A percentile compares a stretch with the other conserved stretches of the same genome.
Conservation (phyloP, 2,329 filamentous ascomycete genomes). For the Botryotinia narcissicola region DNA sequence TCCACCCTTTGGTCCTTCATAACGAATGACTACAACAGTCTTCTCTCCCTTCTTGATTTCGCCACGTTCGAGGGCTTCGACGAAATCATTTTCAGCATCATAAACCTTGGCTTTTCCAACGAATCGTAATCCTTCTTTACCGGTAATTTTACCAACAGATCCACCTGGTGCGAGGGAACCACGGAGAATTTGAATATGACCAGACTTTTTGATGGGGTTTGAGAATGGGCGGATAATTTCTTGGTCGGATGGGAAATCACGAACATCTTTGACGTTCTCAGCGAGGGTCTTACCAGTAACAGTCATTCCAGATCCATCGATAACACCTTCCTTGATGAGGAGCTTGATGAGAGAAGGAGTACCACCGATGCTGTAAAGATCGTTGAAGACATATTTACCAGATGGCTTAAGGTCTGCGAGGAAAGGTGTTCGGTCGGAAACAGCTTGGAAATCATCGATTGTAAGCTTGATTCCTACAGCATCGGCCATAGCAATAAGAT, state of each 20-base stretch:
- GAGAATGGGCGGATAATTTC: slow-evolving; percentile 66
- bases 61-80: slow-evolving; percentile 62
- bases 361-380: slow-evolving; percentile 55
- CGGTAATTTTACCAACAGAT: slow-evolving; percentile 72
- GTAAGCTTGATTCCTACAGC: slow-evolving; percentile 77
- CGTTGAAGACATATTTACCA: slow-evolving; percentile 60
- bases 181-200: slow-evolving; percentile 71
- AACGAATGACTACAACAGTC: slow-evolving; percentile 73
- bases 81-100: slow-evolving; percentile 68
- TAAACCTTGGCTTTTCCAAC: slow-evolving; percentile 68
- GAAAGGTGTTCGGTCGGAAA: slow-evolving; percentile 76
- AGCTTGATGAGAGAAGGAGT: slow-evolving; percentile 58
- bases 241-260: slow-evolving; percentile 66
- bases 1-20: slow-evolving; percentile 70
- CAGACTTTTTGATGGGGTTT: slow-evolving; percentile 68
- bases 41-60: slow-evolving; percentile 75
- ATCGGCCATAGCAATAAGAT: slow-evolving; percentile 81
- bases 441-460: slow-evolving; percentile 81
- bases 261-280: slow-evolving; percentile 56
- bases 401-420: slow-evolving; percentile 81
- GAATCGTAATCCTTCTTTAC: slow-evolving; percentile 69
- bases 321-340: slow-evolving; percentile 55
- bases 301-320: slow-evolving; percentile 59
- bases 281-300: slow-evolving; percentile 58
- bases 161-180: slow-evolving; percentile 68